These are phyloP conservation scores for Lachancea meyersii DNA, from an alignment of 805 yeast genomes.

Conservation along the genomic window DNA sequence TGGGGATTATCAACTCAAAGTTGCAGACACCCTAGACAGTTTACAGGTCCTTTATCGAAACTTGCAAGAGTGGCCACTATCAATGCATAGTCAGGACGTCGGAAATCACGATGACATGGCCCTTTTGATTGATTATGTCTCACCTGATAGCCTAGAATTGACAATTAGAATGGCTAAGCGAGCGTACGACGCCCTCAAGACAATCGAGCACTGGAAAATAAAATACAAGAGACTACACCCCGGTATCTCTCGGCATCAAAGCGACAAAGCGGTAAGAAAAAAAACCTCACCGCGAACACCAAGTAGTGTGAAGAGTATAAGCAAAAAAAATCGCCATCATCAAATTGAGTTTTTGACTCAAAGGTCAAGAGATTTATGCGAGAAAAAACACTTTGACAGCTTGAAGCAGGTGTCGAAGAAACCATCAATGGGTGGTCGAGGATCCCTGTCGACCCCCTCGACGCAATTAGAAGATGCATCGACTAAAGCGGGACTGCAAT, in stretches of 20 bases:
- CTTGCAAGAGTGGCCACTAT: conserved; percentile 9
- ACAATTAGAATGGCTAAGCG: conserved; percentile 3
- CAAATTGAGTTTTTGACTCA: neutral
- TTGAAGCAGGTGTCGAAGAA: neutral
- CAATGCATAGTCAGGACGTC: conserved; percentile 7
- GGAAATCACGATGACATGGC: neutral
- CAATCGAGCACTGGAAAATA: conserved; percentile 4
- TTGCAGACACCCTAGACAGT: conserved; percentile 6
- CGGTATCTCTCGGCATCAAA: neutral
- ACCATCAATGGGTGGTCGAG: neutral
- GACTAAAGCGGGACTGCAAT: conserved; percentile 3
- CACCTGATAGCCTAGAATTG: conserved; percentile 2
- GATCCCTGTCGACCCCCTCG: neutral
- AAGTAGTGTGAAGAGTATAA: neutral
- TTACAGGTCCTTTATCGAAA: neutral
- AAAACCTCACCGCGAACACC: neutral
- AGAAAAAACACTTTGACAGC: neutral
- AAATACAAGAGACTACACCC: neutral
- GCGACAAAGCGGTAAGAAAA: neutral
- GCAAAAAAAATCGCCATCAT: neutral
- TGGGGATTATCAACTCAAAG: conserved; percentile 8
- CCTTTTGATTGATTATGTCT: conserved; percentile 5
- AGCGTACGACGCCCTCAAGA: conserved; percentile 1
- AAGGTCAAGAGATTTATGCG: neutral
- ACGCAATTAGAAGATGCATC: neutral